Base-by-base conservation (phyloP, 768 basidiomycete species). In the Myochromella boudieri region DNA sequence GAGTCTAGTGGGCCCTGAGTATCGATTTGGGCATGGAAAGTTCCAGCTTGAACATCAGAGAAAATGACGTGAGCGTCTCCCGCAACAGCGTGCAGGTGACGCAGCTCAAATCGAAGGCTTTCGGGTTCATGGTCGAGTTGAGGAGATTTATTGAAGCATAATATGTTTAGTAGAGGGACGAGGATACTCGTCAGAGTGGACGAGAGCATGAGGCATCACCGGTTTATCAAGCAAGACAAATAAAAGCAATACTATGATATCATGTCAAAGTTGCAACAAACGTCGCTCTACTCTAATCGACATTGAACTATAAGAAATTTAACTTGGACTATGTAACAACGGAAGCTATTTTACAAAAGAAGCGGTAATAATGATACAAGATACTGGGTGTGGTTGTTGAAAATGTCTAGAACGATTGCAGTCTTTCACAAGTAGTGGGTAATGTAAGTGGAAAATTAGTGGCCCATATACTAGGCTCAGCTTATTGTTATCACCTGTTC, bases 41-140 rank as follows among this genome's bases (percentile, higher is more conserved):
- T 38, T 32, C 45, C 47, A 21, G 57, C 49, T 34, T 52, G 60
- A 29, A 71, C 62, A 58, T 86, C 80, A 9, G 81, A 68, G 58
- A 86, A 86, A 28, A 80, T 59, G 32, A 86, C 71, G 37, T 61
- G 75, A 9, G 74, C 71, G 22, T 69, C 66, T 0, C 69, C 49
- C 3, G 80, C 77, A 1, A 80, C 70, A 1, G 81, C 77, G 55
- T 86, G 83, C 15, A 78, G 62, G 56, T 86, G 84, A 39, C 85
- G 76, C 52, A 85, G 66, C 55, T 83, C 73, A 56, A 86, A 82
- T 27, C 65, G 52, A 51, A 79, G 60, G 10, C 24, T 39, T 33
- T 51, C n/a, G n/a, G n/a, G n/a, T n/a, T n/a, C n/a, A n/a, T n/a
- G n/a, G 50, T 37, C 44, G 39, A n/a, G 39, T 32, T 9, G 44